A percentile compares a stretch with the other conserved stretches of the same genome.
Evolutionary conservation across 805 yeast genomes (phyloP).

Genomic region (Schwanniomyces occidentalis): DNA sequence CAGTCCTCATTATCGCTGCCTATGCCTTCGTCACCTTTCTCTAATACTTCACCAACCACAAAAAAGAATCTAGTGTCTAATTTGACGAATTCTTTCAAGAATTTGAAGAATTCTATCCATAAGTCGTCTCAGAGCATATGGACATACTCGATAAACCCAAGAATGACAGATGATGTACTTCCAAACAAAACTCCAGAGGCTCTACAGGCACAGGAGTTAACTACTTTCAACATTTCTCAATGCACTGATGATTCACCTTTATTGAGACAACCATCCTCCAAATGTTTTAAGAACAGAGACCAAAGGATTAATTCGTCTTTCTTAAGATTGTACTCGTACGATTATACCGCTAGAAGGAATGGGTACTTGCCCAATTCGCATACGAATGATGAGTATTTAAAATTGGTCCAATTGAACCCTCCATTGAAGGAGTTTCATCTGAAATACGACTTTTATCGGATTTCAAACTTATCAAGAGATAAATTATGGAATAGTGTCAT

Average conservation of each 20-base stretch:
- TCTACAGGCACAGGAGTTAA: conserved; percentile 12
- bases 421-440: conserved; percentile 27
- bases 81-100: conserved; percentile 13
- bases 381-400: conserved; percentile 12
- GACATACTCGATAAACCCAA: conserved; percentile 9
- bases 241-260: conserved; percentile 1
- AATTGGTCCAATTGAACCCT: conserved; percentile 12
- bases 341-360: conserved; percentile 39
- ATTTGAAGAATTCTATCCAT: conserved; percentile 7
- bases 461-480: conserved; percentile 47
- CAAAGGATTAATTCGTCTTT: conserved; percentile 52
- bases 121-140: conserved; percentile 4
- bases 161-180: conserved; percentile 16
- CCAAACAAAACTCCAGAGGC: conserved; percentile 7
- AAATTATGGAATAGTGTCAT: conserved; percentile 56
- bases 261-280: conserved; percentile 1
- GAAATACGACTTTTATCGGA: conserved; percentile 24
- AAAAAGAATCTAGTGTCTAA: conserved; percentile 11
- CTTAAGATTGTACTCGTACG: conserved; percentile 50
- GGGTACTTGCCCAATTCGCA: conserved; percentile 25
- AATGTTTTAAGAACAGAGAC: conserved; percentile 36
- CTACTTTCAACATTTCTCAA: conserved; percentile 11
- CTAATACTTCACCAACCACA: neutral
- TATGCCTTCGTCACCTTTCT: too few species aligned
- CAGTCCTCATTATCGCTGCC: neutral